Percentiles rank a stretch among this genome's conserved stretches.
phyloP scores from a whole-genome alignment of 768 basidiomycete genomes.

The Suillus occidentalis region DNA sequence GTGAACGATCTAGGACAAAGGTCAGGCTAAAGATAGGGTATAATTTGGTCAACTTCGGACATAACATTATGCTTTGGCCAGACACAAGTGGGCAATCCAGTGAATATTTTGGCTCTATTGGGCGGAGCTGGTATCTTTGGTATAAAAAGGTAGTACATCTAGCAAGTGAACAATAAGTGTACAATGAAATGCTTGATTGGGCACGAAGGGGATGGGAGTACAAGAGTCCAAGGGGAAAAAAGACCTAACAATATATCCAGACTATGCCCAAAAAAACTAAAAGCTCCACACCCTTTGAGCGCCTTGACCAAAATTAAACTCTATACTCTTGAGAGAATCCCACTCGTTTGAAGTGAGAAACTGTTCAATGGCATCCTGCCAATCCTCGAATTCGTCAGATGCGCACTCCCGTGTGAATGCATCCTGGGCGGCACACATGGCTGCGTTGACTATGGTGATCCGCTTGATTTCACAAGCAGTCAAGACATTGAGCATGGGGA shows the following conservation, averaged over 20 bases:
- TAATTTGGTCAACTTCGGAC: not conserved
- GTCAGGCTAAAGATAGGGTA: not conserved
- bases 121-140: constrained; percentile 1
- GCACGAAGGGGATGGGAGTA: not conserved
- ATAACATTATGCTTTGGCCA: not conserved
- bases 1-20: not conserved
- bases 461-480: constrained; percentile 18
- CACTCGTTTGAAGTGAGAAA: constrained; percentile 23
- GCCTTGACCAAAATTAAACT: constrained; percentile 18
- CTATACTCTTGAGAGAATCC: constrained; percentile 16
- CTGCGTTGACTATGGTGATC: constrained; percentile 18
- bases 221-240: not conserved
- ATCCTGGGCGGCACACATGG: constrained; percentile 13
- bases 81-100: not conserved
- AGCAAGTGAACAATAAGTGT: constrained; percentile 2
- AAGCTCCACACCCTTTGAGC: constrained; percentile 24
- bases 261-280: constrained; percentile 10
- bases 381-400: constrained; percentile 32
- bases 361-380: constrained; percentile 20
- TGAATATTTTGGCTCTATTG: not conserved
- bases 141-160: constrained; percentile 1
- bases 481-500: constrained; percentile 21
- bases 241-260: not conserved
- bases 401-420: constrained; percentile 30
- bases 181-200: not conserved